These are phyloP conservation scores for Apiospora rasikravindrae DNA, from an alignment of 2,329 filamentous ascomycete species.

Conservation along the genomic window DNA sequence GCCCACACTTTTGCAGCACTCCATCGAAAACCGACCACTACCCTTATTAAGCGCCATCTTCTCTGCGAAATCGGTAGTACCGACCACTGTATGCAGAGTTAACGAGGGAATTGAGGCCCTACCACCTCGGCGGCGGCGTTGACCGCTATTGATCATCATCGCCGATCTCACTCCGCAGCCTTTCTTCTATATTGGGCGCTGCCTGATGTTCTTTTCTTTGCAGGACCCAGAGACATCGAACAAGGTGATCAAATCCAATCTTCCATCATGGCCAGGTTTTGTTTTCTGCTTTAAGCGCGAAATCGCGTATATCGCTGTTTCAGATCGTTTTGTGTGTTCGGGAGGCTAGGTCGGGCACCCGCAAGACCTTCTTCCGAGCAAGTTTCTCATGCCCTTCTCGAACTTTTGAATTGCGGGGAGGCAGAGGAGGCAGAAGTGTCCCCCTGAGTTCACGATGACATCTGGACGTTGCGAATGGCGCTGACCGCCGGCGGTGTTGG, in stretches of 20 bases:
- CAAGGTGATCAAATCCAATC: neutral
- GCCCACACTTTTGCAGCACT: neutral
- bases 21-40: neutral
- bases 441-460: neutral
- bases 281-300: neutral
- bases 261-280: neutral
- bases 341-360: neutral
- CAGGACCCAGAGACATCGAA: neutral
- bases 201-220: neutral
- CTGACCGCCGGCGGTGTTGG: neutral
- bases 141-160: neutral
- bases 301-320: neutral
- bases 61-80: neutral
- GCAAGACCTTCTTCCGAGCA: neutral
- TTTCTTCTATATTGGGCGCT: neutral
- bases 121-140: neutral
- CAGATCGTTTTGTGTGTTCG: neutral
- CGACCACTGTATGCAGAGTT: neutral
- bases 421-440: neutral
- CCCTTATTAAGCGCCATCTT: neutral
- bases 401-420: neutral
- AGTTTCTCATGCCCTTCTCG: neutral
- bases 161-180: neutral
- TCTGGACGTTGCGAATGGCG: neutral
- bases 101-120: neutral